phyloP scores from a whole-genome alignment of 1,139 yeast species.

The Scheffersomyces stambukii region DNA sequence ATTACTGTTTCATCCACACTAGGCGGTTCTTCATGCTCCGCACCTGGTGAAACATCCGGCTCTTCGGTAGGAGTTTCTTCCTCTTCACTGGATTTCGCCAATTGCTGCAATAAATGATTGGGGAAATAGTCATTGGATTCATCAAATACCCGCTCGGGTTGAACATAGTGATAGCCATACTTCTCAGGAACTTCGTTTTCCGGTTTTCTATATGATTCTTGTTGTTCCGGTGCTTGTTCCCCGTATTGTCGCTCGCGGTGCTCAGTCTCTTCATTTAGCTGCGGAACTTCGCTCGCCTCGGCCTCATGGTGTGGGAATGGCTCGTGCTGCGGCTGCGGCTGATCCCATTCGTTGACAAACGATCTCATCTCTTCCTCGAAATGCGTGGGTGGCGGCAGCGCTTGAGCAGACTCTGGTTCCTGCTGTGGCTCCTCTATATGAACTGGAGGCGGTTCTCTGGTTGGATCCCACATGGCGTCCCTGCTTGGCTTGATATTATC shows the following conservation, averaged over 20 bases:
- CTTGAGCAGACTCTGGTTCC: conserved; percentile 2
- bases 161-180: conserved; percentile 12
- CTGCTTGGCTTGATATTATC: conserved; percentile 15
- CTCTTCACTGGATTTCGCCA: conserved; percentile 9
- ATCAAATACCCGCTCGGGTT: conserved; percentile 32
- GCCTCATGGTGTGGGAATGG: conserved; percentile 6
- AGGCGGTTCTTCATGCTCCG: conserved; percentile 10
- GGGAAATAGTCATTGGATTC: conserved; percentile 25
- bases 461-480: conserved; percentile 39
- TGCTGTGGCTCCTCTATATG: too few relatives aligned
- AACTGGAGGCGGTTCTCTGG: conserved; percentile 32
- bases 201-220: neutral
- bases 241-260: conserved; percentile 7
- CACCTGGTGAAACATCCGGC: conserved; percentile 9
- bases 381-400: conserved; percentile 1
- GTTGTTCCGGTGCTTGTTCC: too few relatives aligned
- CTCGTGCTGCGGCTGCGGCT: conserved; percentile 4
- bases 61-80: conserved; percentile 2
- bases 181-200: conserved; percentile 7
- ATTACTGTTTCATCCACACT: conserved; percentile 1
- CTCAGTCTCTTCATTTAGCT: conserved; percentile 1
- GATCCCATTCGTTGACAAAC: conserved; percentile 15
- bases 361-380: conserved; percentile 9
- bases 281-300: conserved; percentile 10
- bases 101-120: conserved; percentile 18